Conservation (phyloP, 2,329 filamentous ascomycete species). For the Fusarium continuum region DNA sequence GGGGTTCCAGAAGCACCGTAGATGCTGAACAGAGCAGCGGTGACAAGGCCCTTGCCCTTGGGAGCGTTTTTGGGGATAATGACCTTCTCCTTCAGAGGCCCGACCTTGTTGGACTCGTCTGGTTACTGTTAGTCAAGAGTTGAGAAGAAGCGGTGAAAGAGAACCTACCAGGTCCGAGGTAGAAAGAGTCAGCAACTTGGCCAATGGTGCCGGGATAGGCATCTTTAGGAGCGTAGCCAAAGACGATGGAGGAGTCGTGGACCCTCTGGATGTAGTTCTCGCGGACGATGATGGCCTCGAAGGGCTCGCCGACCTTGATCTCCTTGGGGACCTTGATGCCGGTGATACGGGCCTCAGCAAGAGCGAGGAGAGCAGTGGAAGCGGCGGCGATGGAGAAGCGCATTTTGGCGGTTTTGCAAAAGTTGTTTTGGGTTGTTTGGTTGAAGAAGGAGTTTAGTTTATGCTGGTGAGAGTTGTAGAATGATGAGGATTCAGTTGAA, state of each 20-base stretch:
- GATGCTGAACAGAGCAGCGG: conserved; percentile 44
- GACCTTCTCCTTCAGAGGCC: conserved; percentile 43
- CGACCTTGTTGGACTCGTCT: conserved; percentile 30
- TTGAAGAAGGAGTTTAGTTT: background rate
- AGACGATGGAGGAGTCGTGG: conserved; percentile 56
- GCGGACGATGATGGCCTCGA: conserved; percentile 52
- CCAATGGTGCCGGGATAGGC: conserved; percentile 46
- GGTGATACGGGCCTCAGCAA: conserved; percentile 52
- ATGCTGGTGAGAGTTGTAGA: background rate
- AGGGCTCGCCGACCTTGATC: conserved; percentile 50
- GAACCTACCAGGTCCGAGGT: conserved; percentile 50
- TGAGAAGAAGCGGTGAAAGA: background rate
- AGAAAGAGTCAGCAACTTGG: conserved; percentile 42
- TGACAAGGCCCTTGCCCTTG: conserved; percentile 40
- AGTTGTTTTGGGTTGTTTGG: background rate
- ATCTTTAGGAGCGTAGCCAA: conserved; percentile 47
- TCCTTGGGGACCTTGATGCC: conserved; percentile 54
- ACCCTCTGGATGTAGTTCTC: conserved; percentile 57
- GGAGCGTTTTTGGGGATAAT: conserved; percentile 34
- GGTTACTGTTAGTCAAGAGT: background rate
- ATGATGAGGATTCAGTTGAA: background rate
- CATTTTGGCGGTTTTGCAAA: conserved; percentile 25
- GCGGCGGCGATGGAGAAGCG: conserved; percentile 41
- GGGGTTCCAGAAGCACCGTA: conserved; percentile 41
- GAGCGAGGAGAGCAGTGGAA: conserved; percentile 40